Evolutionary conservation across 805 yeast species (phyloP), one percentile per base, ranked within the genome.

Genomic region (Maudiozyma pseudohumilis): DNA sequence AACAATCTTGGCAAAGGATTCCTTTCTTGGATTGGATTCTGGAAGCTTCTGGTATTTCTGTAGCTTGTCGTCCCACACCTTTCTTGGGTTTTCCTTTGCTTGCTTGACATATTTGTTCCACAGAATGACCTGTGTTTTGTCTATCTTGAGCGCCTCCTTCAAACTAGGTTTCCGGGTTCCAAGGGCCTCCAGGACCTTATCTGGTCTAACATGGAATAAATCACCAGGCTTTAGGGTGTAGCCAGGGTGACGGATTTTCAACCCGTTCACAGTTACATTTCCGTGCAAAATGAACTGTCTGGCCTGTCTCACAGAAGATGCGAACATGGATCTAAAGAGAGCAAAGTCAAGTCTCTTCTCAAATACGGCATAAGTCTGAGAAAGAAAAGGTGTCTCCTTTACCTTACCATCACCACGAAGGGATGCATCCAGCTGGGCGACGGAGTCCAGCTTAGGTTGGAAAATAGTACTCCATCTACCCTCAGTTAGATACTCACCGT

Each of bases 341-440:
- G 96, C 96, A 55, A 81, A 74, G 59, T 89, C 98, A 23, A 89
- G 69, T 56, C 98, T 71, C 54, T 80, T 82, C 60, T 89, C 98
- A 45, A 89, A 65, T 2, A 79, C 78, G 4, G 95, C 95, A 61
- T 68, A 89, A 2, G 96, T 83, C 64, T 92, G 97, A 53, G 87
- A 61, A 31, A 84, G 75, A 64, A 82, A 74, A 7, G 98, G 97
- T 1, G 96, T 85, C 25, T 69, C 70, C 22, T 65, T 64, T 23
- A 69, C 65, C 35, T 48, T 48, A 17, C 45, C 48, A 25, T 29
- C 35, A 29, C 49, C 45, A 49, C 74, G 74, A 47, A 79, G 66
- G 2, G 88, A 78, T 7, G 89, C 83, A 61, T 85, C 94, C 55
- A 86, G 70, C 53, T 86, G 95, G 7, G 94, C 92, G 29, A 86